These are phyloP conservation scores for Pichia exigua DNA, from an alignment of 805 yeast genomes.

Conservation along the genomic window DNA sequence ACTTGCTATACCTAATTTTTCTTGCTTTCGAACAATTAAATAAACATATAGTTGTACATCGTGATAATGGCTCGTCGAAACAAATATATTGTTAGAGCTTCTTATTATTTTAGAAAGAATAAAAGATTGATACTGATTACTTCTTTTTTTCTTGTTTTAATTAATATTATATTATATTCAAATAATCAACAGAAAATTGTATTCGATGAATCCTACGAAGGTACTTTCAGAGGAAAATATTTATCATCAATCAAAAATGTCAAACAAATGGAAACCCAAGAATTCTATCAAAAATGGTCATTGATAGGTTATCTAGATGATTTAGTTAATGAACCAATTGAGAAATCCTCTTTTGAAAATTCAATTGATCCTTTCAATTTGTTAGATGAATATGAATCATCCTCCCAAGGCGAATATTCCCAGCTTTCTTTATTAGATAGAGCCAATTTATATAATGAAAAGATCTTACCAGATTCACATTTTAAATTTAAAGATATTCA, in stretches of 20 bases:
- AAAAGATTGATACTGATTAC: neutral
- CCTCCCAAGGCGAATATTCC: slow-evolving; percentile 8
- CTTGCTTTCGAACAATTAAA: neutral
- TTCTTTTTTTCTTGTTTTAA: neutral
- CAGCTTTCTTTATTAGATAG: slow-evolving; percentile 11
- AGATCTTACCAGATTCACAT: slow-evolving; percentile 16
- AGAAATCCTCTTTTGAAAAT: slow-evolving; percentile 13
- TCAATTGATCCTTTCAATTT: slow-evolving; percentile 19
- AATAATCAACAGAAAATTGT: slow-evolving; percentile 8
- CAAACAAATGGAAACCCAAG: slow-evolving; percentile 21
- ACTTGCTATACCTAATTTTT: too few relatives aligned
- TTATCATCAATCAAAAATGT: slow-evolving; percentile 15
- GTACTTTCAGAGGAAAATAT: slow-evolving; percentile 26
- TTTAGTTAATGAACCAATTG: slow-evolving; percentile 25
- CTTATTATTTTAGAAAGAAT: neutral
- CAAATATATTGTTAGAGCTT: neutral
- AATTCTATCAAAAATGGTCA: slow-evolving; percentile 22
- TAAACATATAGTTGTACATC: too few relatives aligned
- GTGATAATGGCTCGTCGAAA: neutral
- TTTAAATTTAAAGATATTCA: slow-evolving; percentile 23
- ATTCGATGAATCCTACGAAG: slow-evolving; percentile 22
- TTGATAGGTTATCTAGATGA: slow-evolving; percentile 25
- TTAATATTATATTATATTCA: neutral
- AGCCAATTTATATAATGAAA: slow-evolving; percentile 15
- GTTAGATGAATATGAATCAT: slow-evolving; percentile 15